Evolutionary conservation across 148 eudicot genomes (phyloP), one percentile per base, ranked within the genome.

Genomic region (Euryodendron excelsum): DNA sequence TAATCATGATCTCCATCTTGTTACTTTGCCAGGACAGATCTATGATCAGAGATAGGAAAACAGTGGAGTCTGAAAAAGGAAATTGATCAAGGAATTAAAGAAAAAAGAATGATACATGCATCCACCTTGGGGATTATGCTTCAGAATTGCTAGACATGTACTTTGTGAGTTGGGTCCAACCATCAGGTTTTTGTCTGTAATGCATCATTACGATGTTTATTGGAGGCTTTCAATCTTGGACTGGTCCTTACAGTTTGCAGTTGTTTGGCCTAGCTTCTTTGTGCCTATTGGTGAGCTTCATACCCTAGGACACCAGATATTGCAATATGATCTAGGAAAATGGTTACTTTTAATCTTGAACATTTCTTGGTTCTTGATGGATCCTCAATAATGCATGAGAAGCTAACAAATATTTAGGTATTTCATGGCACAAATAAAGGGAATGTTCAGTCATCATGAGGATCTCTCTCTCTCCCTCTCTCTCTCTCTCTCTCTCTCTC

Each of bases 131-230:
- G 30, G 67, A 17, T 36, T 41, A 28, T 62, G 67, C 28, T 62
- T 30, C 67, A 62, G 30, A 62, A 62, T 62, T 62, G 39, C 37
- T 62, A 18, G 67, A 62, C 37, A 30, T 28, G 30, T 30, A 28
- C 67, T 62, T 31, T 62, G 67, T 31, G 37, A 28, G 37, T 28
- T 62, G 67, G 67, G 67, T 28, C 67, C 67, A 62, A 31, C 67
- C 67, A 62, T 62, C 67, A 13, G 45, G 67, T 17, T 1, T 28
- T 27, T 28, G 36, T 30, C 37, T 62, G 20, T 62, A 36, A 28
- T 62, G 17, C 39, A 31, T 62, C 37, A 62, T 62, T 10, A 62
- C 30, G 67, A 28, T 62, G 37, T 62, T 62, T 62, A 25, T 62
- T 28, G 67, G 67, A 62, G 67, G 45, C 45, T 41, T 8, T 41